Evolutionary conservation across 257 asterid species (phyloP), one percentile per base, ranked within the genome.

Genomic region (Solanum ahanhuiri): DNA sequence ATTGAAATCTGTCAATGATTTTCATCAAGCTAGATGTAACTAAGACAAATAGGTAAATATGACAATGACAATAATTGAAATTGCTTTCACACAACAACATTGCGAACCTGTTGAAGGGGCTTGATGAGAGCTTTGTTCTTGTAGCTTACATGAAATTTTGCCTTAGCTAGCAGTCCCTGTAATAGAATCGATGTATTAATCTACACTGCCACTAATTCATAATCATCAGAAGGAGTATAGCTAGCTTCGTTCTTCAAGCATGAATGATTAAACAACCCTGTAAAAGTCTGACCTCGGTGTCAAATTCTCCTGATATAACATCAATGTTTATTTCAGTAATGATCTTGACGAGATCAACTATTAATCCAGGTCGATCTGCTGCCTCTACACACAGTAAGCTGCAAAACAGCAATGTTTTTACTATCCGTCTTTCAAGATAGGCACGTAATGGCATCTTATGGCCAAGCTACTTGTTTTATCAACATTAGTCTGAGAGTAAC

Each of bases 141-240:
- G 95, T 96, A 95, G 91, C 93, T 95, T 54, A 95, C 98, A 73
- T 96, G 99, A 89, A 96, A 96, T 76, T 94, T 96, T 2, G 99
- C 95, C 94, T 97, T 97, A 1, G 99, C 99, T 91, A 97, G 87
- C 93, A 96, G 87, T 23, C 99, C 99, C 99, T 96, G 71, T 12
- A 57, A 2, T 22, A 81, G 84, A 87, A 63, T 64, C 35, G 33
- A 23, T 6, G 34, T 3, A 2, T 20, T 18, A 63, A 82, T 14
- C 69, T 12, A 57, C 22, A 14, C 58, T 30, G 11, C 70, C 15
- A 35, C 70, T 86, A 28, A 75, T 54, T 37, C 34, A 31, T 30
- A 33, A 48, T 12, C 12, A 12, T 66, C 23, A 66, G 20, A 66
- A n/a, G 6, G 37, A 81, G 18, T 12, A 51, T 51, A 63, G 39